A percentile compares a stretch with the other conserved stretches of the same genome.
Evolutionary conservation across 441 rosid genomes (phyloP).

Genomic region (Adansonia rubrostipa): DNA sequence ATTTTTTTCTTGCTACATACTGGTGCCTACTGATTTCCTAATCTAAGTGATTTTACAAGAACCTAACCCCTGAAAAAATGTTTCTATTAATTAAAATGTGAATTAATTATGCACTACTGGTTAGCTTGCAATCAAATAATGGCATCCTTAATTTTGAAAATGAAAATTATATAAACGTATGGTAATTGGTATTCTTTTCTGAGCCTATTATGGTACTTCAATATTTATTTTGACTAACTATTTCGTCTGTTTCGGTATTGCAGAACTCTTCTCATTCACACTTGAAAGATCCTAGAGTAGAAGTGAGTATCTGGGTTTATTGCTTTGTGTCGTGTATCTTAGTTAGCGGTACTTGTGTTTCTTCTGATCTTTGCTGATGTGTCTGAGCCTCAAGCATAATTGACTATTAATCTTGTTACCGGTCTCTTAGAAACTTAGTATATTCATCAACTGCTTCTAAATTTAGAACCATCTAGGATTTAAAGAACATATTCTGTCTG

Average conservation of each 20-base stretch:
- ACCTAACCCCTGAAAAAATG: not conserved
- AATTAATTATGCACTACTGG: not conserved
- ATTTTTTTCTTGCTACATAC: not conserved
- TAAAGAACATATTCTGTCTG: not conserved
- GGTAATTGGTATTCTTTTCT: not conserved
- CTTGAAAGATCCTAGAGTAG: constrained; percentile 49
- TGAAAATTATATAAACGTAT: not conserved
- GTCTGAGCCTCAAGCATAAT: not conserved
- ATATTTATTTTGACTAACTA: not conserved
- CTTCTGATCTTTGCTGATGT: not conserved
- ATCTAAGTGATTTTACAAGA: not conserved
- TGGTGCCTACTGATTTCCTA: not conserved
- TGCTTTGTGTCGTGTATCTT: not conserved
- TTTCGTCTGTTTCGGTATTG: constrained; percentile 10
- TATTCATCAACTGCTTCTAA: not conserved
- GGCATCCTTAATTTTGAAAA: not conserved
- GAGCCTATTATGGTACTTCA: not conserved
- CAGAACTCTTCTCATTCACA: constrained; percentile 39
- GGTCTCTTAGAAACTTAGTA: not conserved
- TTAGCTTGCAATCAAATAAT: not conserved
- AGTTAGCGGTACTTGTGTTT: not conserved
- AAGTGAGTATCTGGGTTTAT: constrained; percentile 41
- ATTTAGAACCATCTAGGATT: constrained; percentile 3
- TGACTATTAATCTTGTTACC: not conserved
- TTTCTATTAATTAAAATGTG: not conserved